phyloP scores from a whole-genome alignment of 257 asterid species.

The Cordia subcordata region DNA sequence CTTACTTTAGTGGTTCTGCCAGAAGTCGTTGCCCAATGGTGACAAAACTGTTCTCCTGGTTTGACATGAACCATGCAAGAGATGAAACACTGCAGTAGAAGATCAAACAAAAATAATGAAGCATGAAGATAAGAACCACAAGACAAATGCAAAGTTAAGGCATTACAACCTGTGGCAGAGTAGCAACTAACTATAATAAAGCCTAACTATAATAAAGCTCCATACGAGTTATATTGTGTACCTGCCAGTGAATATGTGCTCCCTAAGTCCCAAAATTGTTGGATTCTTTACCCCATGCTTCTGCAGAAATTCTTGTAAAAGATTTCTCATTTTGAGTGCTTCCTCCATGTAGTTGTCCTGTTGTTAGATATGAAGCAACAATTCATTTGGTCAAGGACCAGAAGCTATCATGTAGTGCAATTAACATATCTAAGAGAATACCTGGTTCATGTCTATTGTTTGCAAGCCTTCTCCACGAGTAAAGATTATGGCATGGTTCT shows the following conservation, averaged over 20 bases:
- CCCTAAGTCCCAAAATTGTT: slow-evolving; percentile 91
- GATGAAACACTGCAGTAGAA: slow-evolving; percentile 79
- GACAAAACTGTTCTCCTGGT: slow-evolving; percentile 89
- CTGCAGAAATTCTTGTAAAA: slow-evolving; percentile 82
- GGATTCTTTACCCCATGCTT: slow-evolving; percentile 87
- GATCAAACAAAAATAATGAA: slow-evolving; percentile 12
- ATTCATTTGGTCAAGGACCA: slow-evolving; percentile 10
- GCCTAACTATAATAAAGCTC: background rate
- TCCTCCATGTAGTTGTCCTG: slow-evolving; percentile 98
- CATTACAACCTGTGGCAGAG: background rate
- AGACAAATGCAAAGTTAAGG: slow-evolving; percentile 5
- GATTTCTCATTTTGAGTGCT: slow-evolving; percentile 93
- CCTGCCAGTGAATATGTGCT: slow-evolving; percentile 98
- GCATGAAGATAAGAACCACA: slow-evolving; percentile 4
- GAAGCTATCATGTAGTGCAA: background rate
- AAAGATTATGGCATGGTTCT: slow-evolving; percentile 93
- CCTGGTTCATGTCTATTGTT: slow-evolving; percentile 98
- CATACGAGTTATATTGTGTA: slow-evolving; percentile 5
- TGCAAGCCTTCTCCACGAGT: slow-evolving; percentile 99
- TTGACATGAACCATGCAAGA: slow-evolving; percentile 97
- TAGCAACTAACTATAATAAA: background rate
- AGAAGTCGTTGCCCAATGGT: slow-evolving; percentile 94
- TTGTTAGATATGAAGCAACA: slow-evolving; percentile 15
- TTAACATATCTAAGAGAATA: slow-evolving; percentile 15
- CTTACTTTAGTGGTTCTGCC: slow-evolving; percentile 97